Conservation (phyloP, 2,329 filamentous ascomycete species). For the Truncatella angustata region DNA sequence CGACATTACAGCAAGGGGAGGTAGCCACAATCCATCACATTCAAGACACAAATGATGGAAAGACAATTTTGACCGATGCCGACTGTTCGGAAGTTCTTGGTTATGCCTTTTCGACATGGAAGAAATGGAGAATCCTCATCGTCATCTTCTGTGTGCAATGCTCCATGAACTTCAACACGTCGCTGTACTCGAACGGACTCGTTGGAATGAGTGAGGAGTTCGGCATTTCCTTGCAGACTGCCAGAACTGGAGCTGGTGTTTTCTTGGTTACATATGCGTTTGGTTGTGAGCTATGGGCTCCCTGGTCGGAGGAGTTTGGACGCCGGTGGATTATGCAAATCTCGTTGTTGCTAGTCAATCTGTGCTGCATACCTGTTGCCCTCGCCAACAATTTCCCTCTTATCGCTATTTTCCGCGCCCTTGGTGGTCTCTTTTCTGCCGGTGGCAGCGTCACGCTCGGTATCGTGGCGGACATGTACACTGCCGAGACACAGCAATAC, state of each 20-base stretch:
- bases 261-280: constrained; percentile 53
- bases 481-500: constrained; percentile 54
- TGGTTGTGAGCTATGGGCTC: constrained; percentile 60
- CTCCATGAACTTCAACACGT: constrained; percentile 57
- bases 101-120: constrained; percentile 40
- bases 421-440: constrained; percentile 57
- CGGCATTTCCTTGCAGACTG: constrained; percentile 42
- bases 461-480: constrained; percentile 63
- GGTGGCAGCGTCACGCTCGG: constrained; percentile 65
- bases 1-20: background rate
- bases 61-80: constrained; percentile 38
- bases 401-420: constrained; percentile 40
- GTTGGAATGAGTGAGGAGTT: constrained; percentile 42
- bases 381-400: constrained; percentile 39
- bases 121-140: constrained; percentile 51
- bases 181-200: constrained; percentile 50
- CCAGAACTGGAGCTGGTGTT: constrained; percentile 44
- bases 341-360: constrained; percentile 50
- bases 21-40: background rate
- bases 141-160: constrained; percentile 52
- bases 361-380: constrained; percentile 49
- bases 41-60: background rate
- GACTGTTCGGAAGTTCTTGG: constrained; percentile 47
- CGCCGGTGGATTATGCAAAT: constrained; percentile 50
- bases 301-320: constrained; percentile 53